Conservation (phyloP, 257 asterid genomes). For the Handroanthus guayacan region DNA sequence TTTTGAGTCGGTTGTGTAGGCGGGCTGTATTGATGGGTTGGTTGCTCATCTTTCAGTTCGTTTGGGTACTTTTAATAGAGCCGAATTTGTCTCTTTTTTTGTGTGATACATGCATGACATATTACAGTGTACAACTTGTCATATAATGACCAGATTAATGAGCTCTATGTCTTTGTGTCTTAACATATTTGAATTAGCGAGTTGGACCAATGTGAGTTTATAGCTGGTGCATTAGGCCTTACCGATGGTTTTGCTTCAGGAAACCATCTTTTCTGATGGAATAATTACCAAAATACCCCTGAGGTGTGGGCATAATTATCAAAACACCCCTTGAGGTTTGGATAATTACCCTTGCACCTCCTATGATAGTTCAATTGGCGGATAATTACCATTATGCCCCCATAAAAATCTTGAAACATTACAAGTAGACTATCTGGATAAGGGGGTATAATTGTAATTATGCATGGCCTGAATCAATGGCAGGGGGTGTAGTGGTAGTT, state of each 20-base stretch:
- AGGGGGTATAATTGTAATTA: too few relatives aligned
- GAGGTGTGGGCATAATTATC: too few relatives aligned
- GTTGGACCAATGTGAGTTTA: conserved; percentile 1
- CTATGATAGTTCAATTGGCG: too few relatives aligned
- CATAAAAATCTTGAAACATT: too few relatives aligned
- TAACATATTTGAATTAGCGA: conserved; percentile 9
- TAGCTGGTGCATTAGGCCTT: conserved; percentile 8
- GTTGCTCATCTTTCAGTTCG: conserved; percentile 22
- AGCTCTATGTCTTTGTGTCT: conserved; percentile 14
- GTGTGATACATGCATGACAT: conserved; percentile 26
- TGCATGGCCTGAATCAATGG: too few relatives aligned
- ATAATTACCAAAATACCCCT: too few relatives aligned
- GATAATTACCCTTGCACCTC: too few relatives aligned
- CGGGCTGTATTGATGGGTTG: conserved; percentile 27
- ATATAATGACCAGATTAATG: not conserved
- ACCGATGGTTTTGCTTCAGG: conserved; percentile 13
- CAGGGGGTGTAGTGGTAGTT: too few relatives aligned
- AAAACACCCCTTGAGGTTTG: too few relatives aligned
- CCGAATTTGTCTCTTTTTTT: conserved; percentile 5
- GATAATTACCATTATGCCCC: too few relatives aligned
- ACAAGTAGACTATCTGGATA: too few relatives aligned
- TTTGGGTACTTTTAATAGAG: conserved; percentile 13
- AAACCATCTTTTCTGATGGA: not conserved
- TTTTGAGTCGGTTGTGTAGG: conserved; percentile 13
- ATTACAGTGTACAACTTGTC: conserved; percentile 20